These are phyloP conservation scores for Heteromeles arbutifolia DNA, from an alignment of 306 rosid species.

Conservation along the genomic window DNA sequence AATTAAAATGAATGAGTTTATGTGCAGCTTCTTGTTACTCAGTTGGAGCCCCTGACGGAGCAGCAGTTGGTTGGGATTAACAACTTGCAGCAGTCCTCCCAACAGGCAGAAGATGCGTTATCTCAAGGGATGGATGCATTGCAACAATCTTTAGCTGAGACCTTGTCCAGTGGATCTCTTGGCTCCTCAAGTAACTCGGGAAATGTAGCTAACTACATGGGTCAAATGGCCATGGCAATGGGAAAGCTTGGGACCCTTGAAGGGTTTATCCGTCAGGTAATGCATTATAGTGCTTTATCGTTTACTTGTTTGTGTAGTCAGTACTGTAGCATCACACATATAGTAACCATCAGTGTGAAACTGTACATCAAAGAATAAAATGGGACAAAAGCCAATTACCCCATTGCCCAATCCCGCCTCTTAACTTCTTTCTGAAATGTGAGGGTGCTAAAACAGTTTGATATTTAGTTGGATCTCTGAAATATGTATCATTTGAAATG, in stretches of 20 bases:
- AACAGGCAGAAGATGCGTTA: slow-evolving; percentile 97
- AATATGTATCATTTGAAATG: background rate
- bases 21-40: slow-evolving; percentile 78
- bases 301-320: background rate
- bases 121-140: slow-evolving; percentile 99
- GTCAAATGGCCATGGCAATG: slow-evolving; percentile 99
- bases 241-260: slow-evolving; percentile 93
- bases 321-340: background rate
- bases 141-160: slow-evolving; percentile 90
- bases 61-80: slow-evolving; percentile 76
- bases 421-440: background rate
- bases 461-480: background rate
- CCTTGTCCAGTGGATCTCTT: slow-evolving; percentile 64
- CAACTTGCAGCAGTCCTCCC: slow-evolving; percentile 92
- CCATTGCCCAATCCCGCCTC: background rate
- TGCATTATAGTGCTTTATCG: background rate
- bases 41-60: slow-evolving; percentile 93
- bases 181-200: slow-evolving; percentile 83
- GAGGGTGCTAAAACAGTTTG: background rate
- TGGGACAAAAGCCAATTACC: background rate
- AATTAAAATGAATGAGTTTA: slow-evolving; percentile 13
- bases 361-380: background rate
- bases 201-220: slow-evolving; percentile 92
- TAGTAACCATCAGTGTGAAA: background rate
- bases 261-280: slow-evolving; percentile 90